Evolutionary conservation across 1,284 basidiomycete genomes (phyloP).

Genomic region (Microbotryum lychnidis-dioicae): DNA sequence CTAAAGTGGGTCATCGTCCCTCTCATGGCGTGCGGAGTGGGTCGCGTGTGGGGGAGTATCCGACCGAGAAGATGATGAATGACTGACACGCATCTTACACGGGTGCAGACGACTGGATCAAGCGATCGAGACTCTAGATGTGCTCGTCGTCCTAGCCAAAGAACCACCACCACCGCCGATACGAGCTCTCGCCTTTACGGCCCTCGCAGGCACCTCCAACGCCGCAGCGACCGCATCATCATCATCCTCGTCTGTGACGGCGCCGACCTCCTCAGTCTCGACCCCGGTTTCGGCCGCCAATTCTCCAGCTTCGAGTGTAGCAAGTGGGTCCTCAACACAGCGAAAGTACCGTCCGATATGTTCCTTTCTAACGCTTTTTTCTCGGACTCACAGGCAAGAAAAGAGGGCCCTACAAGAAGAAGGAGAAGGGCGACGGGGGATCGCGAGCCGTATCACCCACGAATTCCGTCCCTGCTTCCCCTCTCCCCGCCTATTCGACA

Average conservation of each 20-base stretch:
- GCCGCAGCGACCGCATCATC: too few relatives aligned
- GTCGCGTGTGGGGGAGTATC: background rate
- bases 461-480: constrained; percentile 14
- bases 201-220: too few relatives aligned
- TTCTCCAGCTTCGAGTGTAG: too few relatives aligned
- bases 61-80: too few relatives aligned
- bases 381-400: background rate
- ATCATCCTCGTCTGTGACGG: too few relatives aligned
- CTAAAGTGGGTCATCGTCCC: constrained; percentile 9
- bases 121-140: constrained; percentile 12
- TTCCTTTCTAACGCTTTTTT: background rate
- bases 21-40: too few relatives aligned
- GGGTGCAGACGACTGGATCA: constrained; percentile 16
- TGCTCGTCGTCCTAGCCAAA: background rate
- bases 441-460: constrained; percentile 20
- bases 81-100: background rate
- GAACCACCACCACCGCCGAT: too few relatives aligned
- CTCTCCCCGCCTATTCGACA: background rate
- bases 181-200: too few relatives aligned
- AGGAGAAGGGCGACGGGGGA: constrained; percentile 10
- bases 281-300: too few relatives aligned
- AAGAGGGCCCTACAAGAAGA: constrained; percentile 15
- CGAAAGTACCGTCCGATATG: background rate
- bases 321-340: too few relatives aligned
- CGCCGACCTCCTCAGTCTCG: too few relatives aligned